These are phyloP conservation scores for Oryza australiensis DNA, from an alignment of 176 grass and related monocot genomes.

Conservation along the genomic window DNA sequence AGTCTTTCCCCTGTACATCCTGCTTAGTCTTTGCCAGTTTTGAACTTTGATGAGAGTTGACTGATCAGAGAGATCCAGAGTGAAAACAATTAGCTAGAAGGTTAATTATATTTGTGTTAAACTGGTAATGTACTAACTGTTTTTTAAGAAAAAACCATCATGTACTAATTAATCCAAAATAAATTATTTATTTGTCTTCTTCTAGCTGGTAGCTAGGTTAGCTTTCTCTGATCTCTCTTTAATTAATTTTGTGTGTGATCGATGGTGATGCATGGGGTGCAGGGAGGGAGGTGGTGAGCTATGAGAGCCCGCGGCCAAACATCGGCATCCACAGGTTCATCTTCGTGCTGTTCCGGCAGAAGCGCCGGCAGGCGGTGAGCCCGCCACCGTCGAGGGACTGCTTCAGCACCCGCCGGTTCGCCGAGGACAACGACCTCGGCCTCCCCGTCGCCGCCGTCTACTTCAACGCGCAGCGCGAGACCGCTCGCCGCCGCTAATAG, in stretches of 20 bases:
- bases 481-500: conserved; percentile 66
- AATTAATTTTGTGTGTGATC: not conserved
- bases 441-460: conserved; percentile 78
- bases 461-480: conserved; percentile 84
- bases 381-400: conserved; percentile 53
- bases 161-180: not conserved
- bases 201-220: not conserved
- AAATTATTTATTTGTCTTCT: not conserved
- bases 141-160: too few species aligned
- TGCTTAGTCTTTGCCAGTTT: conserved; percentile 39
- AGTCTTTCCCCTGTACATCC: conserved; percentile 45
- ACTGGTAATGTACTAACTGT: not conserved
- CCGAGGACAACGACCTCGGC: conserved; percentile 65
- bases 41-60: not conserved
- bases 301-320: conserved; percentile 75
- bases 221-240: not conserved
- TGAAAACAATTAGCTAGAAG: not conserved
- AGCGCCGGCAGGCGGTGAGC: conserved; percentile 42
- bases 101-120: not conserved
- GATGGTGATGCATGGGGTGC: conserved; percentile 7
- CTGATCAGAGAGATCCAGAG: conserved; percentile 13
- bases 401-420: conserved; percentile 81
- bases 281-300: conserved; percentile 76
- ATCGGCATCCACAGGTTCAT: conserved; percentile 86
- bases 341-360: conserved; percentile 76